phyloP scores from a whole-genome alignment of 1,139 yeast genomes.

The Debaryomyces sp. region DNA sequence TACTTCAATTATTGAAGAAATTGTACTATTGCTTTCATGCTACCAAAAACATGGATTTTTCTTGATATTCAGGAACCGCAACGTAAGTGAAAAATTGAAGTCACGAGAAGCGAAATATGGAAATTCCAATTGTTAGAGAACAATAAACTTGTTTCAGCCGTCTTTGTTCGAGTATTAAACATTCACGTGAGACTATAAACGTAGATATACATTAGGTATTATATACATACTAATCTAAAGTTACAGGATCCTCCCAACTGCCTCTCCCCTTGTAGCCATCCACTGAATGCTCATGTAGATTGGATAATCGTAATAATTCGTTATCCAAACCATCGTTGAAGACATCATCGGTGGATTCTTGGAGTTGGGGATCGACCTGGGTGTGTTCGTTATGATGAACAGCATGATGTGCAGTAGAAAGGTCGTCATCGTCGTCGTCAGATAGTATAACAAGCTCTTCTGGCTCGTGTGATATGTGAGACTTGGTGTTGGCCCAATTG shows the following conservation, averaged over 20 bases:
- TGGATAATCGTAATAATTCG: constrained; percentile 15
- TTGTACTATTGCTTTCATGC: constrained; percentile 1
- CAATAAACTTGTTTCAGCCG: not conserved
- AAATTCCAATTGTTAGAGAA: not conserved
- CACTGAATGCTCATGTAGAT: constrained; percentile 2
- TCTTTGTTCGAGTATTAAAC: not conserved
- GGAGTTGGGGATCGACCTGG: not conserved
- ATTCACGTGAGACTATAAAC: not conserved
- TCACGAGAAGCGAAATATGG: not conserved
- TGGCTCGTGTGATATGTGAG: constrained; percentile 8
- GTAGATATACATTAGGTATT: not conserved
- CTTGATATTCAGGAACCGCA: constrained; percentile 6
- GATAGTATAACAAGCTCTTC: constrained; percentile 34
- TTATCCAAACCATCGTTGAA: constrained; percentile 30
- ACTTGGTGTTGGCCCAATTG: constrained; percentile 5
- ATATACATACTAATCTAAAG: constrained; percentile 23
- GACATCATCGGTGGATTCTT: constrained; percentile 14
- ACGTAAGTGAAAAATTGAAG: constrained; percentile 6
- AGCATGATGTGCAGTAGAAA: not conserved
- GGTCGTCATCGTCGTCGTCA: constrained; percentile 24
- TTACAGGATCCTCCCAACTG: constrained; percentile 45
- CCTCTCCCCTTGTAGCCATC: constrained; percentile 27
- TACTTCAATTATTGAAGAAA: not conserved
- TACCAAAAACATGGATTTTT: not conserved
- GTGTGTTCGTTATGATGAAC: not conserved